Conservation (phyloP, 2,329 filamentous ascomycete species). For the Apiospora pterosperma region DNA sequence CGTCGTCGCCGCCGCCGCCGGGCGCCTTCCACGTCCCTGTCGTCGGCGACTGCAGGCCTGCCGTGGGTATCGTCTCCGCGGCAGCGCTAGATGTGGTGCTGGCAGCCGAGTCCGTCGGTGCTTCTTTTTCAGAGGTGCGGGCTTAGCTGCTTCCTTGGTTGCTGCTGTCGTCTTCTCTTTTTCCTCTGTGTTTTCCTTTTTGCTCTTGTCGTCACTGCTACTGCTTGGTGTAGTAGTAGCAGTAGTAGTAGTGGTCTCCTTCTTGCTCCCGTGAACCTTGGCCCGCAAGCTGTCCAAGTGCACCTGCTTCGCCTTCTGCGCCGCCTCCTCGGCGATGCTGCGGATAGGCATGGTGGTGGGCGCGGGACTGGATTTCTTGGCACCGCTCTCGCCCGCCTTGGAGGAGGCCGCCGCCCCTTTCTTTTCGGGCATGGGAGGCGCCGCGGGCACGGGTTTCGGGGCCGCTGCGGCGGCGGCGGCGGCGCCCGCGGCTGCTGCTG, state of each 20-base stretch:
- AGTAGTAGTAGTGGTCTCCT: slow-evolving; percentile 19
- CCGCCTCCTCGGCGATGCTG: slow-evolving; percentile 62
- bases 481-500: slow-evolving; percentile 16
- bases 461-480: slow-evolving; percentile 11
- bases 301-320: slow-evolving; percentile 59
- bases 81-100: slow-evolving; percentile 6
- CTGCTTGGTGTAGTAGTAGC: neutral
- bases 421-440: slow-evolving; percentile 28
- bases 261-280: slow-evolving; percentile 50
- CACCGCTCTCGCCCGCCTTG: slow-evolving; percentile 17
- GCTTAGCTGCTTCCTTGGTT: too few relatives aligned
- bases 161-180: slow-evolving; percentile 3
- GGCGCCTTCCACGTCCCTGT: slow-evolving; percentile 38
- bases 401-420: slow-evolving; percentile 21
- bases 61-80: slow-evolving; percentile 5
- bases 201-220: neutral
- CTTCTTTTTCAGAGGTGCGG: too few relatives aligned
- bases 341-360: slow-evolving; percentile 35
- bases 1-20: slow-evolving; percentile 14
- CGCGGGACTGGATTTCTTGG: slow-evolving; percentile 17
- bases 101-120: slow-evolving; percentile 16
- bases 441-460: slow-evolving; percentile 15
- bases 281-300: slow-evolving; percentile 51
- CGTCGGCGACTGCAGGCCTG: slow-evolving; percentile 43
- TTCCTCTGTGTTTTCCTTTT: neutral